Evolutionary conservation across 2,329 filamentous ascomycete genomes (phyloP), one percentile per base, ranked within the genome.

Genomic region (Aspergillus viridinutans): DNA sequence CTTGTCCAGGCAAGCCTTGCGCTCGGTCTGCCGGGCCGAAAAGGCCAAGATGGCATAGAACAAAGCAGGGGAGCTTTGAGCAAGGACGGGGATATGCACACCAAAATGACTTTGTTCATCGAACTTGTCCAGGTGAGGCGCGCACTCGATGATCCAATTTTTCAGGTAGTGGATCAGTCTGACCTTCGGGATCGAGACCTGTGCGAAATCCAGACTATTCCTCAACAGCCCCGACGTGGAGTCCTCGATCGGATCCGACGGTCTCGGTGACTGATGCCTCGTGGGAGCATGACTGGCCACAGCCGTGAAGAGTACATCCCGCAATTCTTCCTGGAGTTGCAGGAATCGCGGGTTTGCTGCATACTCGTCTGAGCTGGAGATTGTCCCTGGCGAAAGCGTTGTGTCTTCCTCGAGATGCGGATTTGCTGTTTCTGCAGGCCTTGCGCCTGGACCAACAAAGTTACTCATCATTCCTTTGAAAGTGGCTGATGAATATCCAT

Each of bases 11-110:
- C 74, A 72, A 42, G 78, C 75, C 43, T 79, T 78, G 8, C 79
- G 72, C 59, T 81, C 81, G 40, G 78, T 78, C 54, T 81, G 79
- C 0, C 80, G 73, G 3, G 80, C 78, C 0, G 80, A 83, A 12
- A 84, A 75, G 0, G 81, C 80, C 7, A 84, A 68, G 42, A 83
- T 75, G 0, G 79, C 78, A 53, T 79, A 80, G 7, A 79, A 69
- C n/a, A 83, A 57, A 23, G 77, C 69, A 0, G 74, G 68, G 12
- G 76, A 76, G 25, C 69, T 69, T 56, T 77, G 75, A 0, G 80
- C 80, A 26, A 82, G 67, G 1, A 81, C 69, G 0, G 81, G 78
- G 2, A 83, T 72, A 3, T 80, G 74, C 1, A 79, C 76, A 8
- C 79, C 79, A 57, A 84, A 84, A 59, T 79, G 75, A 3, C 79